phyloP scores from a whole-genome alignment of 345 rosid genomes.

The Eucalyptus sp. region DNA sequence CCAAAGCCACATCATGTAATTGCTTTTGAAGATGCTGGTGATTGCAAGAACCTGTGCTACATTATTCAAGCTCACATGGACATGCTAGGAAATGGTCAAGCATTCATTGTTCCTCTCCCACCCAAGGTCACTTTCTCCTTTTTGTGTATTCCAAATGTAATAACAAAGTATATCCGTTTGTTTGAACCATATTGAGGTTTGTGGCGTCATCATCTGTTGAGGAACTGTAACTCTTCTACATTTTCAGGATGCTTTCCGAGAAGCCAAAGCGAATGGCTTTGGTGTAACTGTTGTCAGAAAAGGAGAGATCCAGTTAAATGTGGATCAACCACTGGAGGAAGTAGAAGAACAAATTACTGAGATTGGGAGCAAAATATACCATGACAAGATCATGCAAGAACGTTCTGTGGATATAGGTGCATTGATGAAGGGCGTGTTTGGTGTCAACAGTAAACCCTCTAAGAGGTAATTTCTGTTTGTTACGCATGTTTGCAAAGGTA shows the following conservation, averaged over 20 bases:
- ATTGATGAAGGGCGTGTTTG: slow-evolving; percentile 72
- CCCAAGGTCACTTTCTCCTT: slow-evolving; percentile 50
- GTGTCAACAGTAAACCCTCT: slow-evolving; percentile 11
- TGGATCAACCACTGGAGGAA: slow-evolving; percentile 73
- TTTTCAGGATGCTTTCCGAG: slow-evolving; percentile 66
- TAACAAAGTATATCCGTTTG: background rate
- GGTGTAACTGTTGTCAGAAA: slow-evolving; percentile 71
- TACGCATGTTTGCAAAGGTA: background rate
- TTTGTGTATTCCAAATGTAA: background rate
- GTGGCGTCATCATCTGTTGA: background rate
- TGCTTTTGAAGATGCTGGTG: slow-evolving; percentile 68
- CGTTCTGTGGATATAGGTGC: slow-evolving; percentile 64
- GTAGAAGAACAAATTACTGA: slow-evolving; percentile 68
- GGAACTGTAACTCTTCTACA: background rate
- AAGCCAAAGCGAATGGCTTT: slow-evolving; percentile 80
- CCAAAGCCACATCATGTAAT: slow-evolving; percentile 80
- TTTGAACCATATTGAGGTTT: background rate
- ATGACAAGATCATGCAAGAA: slow-evolving; percentile 69
- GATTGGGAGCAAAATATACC: slow-evolving; percentile 84
- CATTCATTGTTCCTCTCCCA: slow-evolving; percentile 72
- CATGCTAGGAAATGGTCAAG: slow-evolving; percentile 64
- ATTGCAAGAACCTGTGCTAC: slow-evolving; percentile 66
- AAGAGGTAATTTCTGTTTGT: slow-evolving; percentile 19
- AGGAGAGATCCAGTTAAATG: slow-evolving; percentile 64
- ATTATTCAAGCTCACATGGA: slow-evolving; percentile 84